Evolutionary conservation across 345 rosid genomes (phyloP).

Genomic region (Eucalyptus sp.): DNA sequence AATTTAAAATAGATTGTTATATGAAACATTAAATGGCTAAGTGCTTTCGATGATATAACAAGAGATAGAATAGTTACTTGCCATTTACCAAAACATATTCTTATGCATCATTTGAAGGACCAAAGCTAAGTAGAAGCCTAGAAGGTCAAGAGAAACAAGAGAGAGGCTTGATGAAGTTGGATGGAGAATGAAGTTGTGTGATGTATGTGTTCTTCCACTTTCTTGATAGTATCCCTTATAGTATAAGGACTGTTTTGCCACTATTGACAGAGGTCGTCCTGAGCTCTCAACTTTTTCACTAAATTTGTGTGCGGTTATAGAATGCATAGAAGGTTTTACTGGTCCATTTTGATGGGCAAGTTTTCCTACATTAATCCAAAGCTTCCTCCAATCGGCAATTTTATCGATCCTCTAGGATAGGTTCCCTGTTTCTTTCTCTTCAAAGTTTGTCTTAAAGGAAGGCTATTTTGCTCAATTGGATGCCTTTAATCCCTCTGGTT

Average conservation of each 20-base stretch:
- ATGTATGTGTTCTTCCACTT: not conserved
- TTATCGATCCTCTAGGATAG: not conserved
- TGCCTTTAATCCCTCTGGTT: not conserved
- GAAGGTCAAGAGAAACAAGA: not conserved
- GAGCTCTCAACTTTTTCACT: not conserved
- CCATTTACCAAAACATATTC: not conserved
- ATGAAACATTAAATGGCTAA: not conserved
- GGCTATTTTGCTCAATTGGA: not conserved
- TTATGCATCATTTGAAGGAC: not conserved
- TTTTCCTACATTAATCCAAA: not conserved
- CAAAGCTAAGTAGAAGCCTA: not conserved
- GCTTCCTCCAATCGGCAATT: not conserved
- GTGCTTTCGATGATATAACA: not conserved
- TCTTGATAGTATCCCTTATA: not conserved
- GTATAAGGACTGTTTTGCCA: not conserved
- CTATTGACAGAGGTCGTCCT: not conserved
- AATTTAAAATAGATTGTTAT: not conserved
- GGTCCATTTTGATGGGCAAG: not conserved
- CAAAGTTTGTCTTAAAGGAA: not conserved
- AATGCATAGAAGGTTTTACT: not conserved
- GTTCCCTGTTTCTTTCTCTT: not conserved
- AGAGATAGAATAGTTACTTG: not conserved
- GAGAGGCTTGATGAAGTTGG: not conserved
- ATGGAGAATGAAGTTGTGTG: not conserved
- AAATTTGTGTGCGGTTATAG: not conserved